phyloP scores from a whole-genome alignment of 148 eudicot genomes.

The Rhododendron ovatum region DNA sequence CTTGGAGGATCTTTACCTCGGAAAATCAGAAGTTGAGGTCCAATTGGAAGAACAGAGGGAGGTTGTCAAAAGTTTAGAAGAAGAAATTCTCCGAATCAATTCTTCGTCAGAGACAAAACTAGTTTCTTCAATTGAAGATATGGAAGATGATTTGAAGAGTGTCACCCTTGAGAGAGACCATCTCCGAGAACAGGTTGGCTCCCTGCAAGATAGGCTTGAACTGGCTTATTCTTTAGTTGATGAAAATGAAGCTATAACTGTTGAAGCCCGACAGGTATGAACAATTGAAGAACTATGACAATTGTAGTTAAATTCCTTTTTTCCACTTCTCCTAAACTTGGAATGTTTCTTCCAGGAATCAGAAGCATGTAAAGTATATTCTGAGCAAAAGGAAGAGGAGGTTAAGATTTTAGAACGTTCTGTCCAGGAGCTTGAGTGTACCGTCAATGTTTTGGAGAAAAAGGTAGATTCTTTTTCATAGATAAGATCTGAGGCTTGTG shows the following conservation, averaged over 20 bases:
- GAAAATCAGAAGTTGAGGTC: slow-evolving; percentile 46
- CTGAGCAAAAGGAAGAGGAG: slow-evolving; percentile 71
- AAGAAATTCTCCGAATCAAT: slow-evolving; percentile 44
- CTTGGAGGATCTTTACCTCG: slow-evolving; percentile 37
- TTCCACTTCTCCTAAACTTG: neutral
- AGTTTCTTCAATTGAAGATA: slow-evolving; percentile 27
- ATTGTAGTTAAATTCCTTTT: neutral
- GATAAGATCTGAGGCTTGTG: neutral
- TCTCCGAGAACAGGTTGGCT: slow-evolving; percentile 31
- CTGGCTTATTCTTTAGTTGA: slow-evolving; percentile 50
- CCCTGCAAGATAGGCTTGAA: slow-evolving; percentile 49
- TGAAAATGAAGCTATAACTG: slow-evolving; percentile 66
- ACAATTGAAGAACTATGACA: neutral
- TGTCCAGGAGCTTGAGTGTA: slow-evolving; percentile 62
- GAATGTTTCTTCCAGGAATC: slow-evolving; percentile 35
- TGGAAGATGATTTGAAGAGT: slow-evolving; percentile 32
- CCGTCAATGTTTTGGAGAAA: slow-evolving; percentile 57
- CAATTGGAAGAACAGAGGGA: slow-evolving; percentile 49
- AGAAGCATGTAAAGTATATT: slow-evolving; percentile 53
- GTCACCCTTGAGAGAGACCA: slow-evolving; percentile 43
- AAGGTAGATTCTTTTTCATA: slow-evolving; percentile 31
- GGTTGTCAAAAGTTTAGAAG: slow-evolving; percentile 41
- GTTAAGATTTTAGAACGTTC: slow-evolving; percentile 61
- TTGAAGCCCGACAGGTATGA: slow-evolving; percentile 61
- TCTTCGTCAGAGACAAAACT: slow-evolving; percentile 28